Base-by-base conservation (phyloP, 1,284 basidiomycete genomes). In the Tetrapyrgos nigripes region DNA sequence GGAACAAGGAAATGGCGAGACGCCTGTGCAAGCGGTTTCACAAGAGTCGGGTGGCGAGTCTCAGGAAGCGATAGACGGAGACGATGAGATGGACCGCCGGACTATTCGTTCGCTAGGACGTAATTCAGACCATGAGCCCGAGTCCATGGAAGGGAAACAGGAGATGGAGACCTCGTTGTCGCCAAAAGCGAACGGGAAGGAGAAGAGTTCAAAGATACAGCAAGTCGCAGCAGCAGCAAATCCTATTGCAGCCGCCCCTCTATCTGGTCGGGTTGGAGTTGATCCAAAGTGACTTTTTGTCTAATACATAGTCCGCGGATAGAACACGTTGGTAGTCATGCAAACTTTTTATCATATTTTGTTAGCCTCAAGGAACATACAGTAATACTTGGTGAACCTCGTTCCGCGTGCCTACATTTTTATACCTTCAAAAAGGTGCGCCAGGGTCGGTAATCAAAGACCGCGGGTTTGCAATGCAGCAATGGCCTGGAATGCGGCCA, bases 41-140 rank as follows among this genome's bases (percentile, higher is more conserved):
- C 27, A 19, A 27, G 44, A 50, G 11, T 17, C 55, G 44, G 24
- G 31, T 57, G 26, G 62, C 40, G 68, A 64, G 31, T 69, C 63
- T n/a, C 72, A 71, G 6, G 75, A 76, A 2, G 31, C 43, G 14
- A 11, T 23, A 31, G 26, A 28, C 54, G 13, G n/a, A 2, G 48
- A 29, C 14, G 79, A 81, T 53, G 85, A 86, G 23, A 83, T 85
- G 53, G 87, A 89, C 70, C 76, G 84, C 58, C 77, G 77, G 60
- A 88, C 87, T 13, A 85, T 89, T 65, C 82, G 83, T 55, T 82
- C 24, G 17, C 64, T 64, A 27, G 76, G 73, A 53, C 67, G 59
- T 4, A 74, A 71, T 48, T 57, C 27, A 50, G 60, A 53, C 50
- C 64, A 57, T 50, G 64, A 51, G 51, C 57, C 63, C 50, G 47